Conservation (phyloP, 75 land plant genomes). For the Picea glauca region DNA sequence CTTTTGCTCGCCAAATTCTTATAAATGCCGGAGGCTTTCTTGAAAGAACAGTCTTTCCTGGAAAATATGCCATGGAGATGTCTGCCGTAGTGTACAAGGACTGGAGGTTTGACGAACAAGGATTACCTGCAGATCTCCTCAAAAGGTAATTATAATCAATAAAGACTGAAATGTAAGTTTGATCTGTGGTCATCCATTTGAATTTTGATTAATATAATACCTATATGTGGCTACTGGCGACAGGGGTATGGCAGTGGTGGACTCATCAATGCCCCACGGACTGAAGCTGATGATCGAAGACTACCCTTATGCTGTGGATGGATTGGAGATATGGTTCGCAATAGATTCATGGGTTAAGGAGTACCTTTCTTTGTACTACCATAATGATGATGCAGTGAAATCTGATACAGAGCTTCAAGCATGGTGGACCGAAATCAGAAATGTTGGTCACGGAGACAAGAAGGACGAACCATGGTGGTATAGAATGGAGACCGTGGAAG, state of each 20-base stretch:
- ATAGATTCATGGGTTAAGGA: constrained; percentile 10
- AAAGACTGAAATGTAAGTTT: background rate
- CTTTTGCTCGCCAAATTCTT: constrained; percentile 44
- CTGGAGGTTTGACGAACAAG: constrained; percentile 60
- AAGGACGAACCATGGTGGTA: constrained; percentile 50
- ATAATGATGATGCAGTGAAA: constrained; percentile 17
- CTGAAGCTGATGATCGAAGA: constrained; percentile 52
- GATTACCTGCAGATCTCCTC: constrained; percentile 59
- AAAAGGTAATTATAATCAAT: constrained; percentile 19
- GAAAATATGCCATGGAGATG: constrained; percentile 44
- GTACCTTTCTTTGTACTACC: constrained; percentile 47
- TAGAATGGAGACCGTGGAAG: constrained; percentile 20
- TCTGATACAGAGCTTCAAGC: constrained; percentile 44
- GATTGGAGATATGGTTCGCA: constrained; percentile 31
- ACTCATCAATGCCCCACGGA: constrained; percentile 27
- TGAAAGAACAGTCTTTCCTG: constrained; percentile 40
- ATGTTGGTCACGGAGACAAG: constrained; percentile 49
- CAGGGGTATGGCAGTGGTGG: constrained; percentile 62
- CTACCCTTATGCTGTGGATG: constrained; percentile 59
- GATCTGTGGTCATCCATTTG: background rate
- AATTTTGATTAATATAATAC: background rate
- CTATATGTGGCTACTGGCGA: background rate
- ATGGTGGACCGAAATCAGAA: constrained; percentile 51
- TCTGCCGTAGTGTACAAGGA: constrained; percentile 44
- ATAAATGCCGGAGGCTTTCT: constrained; percentile 60